Percentiles rank a stretch among this genome's conserved stretches.
These are phyloP conservation scores for Kappamyces sp. DNA, from an alignment of 192 early-diverging fungal genomes.

Conservation along the genomic window DNA sequence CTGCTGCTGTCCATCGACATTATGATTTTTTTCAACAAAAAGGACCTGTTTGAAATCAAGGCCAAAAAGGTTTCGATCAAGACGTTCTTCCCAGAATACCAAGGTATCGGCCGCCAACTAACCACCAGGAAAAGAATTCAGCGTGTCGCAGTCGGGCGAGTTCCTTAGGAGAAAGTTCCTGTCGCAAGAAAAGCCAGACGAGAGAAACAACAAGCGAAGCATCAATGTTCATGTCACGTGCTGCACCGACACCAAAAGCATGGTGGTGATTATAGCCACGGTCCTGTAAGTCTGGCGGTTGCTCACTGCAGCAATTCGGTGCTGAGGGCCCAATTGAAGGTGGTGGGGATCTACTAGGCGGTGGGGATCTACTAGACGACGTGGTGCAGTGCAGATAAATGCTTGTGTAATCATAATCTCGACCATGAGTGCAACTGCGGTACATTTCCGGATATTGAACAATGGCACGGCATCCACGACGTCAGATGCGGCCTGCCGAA, in stretches of 20 bases:
- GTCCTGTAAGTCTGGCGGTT: background rate
- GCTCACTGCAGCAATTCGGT: no score
- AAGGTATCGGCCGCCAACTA: conserved; percentile 18
- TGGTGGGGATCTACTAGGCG: no score
- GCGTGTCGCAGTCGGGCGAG: background rate
- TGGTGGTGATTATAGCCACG: conserved; percentile 1
- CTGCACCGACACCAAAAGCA: conserved; percentile 12
- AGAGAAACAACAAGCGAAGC: background rate
- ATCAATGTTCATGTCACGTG: conserved; percentile 10
- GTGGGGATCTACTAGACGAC: no score
- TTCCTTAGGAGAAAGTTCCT: conserved; percentile 1
- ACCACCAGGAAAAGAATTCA: background rate
- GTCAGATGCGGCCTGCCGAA: no score
- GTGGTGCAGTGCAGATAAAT: no score
- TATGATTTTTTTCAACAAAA: conserved; percentile 49
- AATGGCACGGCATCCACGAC: no score
- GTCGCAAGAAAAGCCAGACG: conserved; percentile 2
- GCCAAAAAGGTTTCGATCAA: conserved; percentile 27
- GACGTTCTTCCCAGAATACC: conserved; percentile 41
- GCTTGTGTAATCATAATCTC: no score
- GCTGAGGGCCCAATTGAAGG: no score
- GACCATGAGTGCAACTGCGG: no score
- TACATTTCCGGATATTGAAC: no score
- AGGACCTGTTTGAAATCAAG: conserved; percentile 43
- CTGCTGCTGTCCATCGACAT: conserved; percentile 21